Percentiles rank a stretch among this genome's conserved stretches.
phyloP scores from a whole-genome alignment of 305 asterid species.

The Fraxinus ornus region DNA sequence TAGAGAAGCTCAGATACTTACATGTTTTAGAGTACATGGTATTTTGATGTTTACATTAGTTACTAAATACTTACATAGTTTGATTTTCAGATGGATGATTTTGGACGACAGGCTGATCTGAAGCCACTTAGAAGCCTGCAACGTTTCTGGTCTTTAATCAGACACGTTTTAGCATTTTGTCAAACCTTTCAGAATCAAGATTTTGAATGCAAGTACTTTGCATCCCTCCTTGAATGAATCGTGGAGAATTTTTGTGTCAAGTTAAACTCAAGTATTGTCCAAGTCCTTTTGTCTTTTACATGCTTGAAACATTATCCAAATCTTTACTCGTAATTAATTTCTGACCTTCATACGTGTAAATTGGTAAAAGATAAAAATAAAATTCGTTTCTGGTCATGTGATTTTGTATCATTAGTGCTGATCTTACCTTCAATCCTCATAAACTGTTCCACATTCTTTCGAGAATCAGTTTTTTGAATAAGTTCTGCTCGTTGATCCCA shows the following conservation, averaged over 20 bases:
- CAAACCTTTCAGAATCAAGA: not conserved
- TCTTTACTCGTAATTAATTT: not conserved
- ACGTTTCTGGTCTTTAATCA: not conserved
- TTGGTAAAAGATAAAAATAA: not conserved
- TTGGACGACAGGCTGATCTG: not conserved
- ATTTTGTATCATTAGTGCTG: conserved; percentile 1
- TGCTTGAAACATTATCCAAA: not conserved
- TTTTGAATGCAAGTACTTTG: not conserved
- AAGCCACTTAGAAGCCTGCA: not conserved
- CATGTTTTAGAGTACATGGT: not conserved
- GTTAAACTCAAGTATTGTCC: not conserved
- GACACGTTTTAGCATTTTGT: not conserved
- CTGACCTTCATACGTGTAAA: not conserved
- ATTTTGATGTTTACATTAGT: not conserved
- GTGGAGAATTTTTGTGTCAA: not conserved
- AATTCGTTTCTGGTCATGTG: not conserved
- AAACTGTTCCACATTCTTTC: conserved; percentile 64
- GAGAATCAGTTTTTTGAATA: conserved; percentile 44
- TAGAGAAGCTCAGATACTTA: not conserved
- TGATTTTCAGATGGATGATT: not conserved
- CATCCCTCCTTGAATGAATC: not conserved
- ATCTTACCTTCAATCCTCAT: conserved; percentile 83
- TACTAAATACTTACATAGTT: not conserved
- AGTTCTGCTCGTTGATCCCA: conserved; percentile 36
- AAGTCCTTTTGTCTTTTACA: not conserved